phyloP scores from a whole-genome alignment of 2,329 filamentous ascomycete species.

The Calonectria honghensis region DNA sequence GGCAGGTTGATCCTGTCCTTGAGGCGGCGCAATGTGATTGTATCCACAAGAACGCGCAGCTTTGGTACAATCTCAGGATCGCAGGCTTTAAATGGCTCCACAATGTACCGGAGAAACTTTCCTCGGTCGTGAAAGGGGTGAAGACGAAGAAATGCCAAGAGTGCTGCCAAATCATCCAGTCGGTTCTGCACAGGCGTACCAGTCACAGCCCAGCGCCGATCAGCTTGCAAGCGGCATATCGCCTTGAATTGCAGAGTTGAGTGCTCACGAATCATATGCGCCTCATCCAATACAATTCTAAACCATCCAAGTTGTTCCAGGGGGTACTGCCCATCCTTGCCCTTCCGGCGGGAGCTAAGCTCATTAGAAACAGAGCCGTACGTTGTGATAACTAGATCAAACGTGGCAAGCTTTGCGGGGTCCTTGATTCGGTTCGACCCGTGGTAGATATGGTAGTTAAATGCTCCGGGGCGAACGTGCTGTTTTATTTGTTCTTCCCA shows the following conservation, averaged over 20 bases:
- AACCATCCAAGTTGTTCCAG: conserved; percentile 92
- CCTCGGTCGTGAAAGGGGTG: conserved; percentile 87
- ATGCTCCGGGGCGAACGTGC: conserved; percentile 79
- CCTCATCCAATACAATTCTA: conserved; percentile 94
- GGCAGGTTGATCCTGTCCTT: conserved; percentile 95
- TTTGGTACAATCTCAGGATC: conserved; percentile 90
- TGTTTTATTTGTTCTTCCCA: conserved; percentile 95
- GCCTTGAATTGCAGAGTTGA: conserved; percentile 88
- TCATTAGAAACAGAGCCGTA: conserved; percentile 93
- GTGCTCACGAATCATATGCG: conserved; percentile 93
- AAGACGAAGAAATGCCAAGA: conserved; percentile 89
- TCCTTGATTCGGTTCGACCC: conserved; percentile 85
- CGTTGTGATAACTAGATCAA: conserved; percentile 92
- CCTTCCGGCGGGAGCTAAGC: conserved; percentile 77
- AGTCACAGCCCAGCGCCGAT: conserved; percentile 96
- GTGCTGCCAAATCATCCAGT: conserved; percentile 89
- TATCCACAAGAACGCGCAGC: conserved; percentile 91
- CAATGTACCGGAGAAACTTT: conserved; percentile 86
- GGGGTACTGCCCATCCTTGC: conserved; percentile 77
- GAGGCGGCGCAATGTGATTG: conserved; percentile 91
- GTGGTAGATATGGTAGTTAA: conserved; percentile 91
- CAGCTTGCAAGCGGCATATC: conserved; percentile 85
- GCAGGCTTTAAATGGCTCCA: conserved; percentile 89
- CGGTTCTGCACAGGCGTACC: conserved; percentile 97
- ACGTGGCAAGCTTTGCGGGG: conserved; percentile 79